Evolutionary conservation across 2,329 filamentous ascomycete genomes (phyloP).

Genomic region (Cercospora sp.): DNA sequence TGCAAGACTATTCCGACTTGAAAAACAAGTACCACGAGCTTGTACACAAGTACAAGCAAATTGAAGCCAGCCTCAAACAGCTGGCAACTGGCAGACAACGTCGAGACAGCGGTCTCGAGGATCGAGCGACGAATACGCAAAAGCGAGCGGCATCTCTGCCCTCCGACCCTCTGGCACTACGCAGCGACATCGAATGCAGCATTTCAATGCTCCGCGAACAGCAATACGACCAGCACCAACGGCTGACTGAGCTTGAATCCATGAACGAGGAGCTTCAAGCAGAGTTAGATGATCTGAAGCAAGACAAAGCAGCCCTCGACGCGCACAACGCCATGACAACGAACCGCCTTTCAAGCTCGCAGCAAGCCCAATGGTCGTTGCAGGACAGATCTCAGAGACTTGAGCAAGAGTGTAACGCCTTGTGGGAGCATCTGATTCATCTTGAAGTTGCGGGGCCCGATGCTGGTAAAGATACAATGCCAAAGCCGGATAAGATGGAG

Average conservation of each 20-base stretch:
- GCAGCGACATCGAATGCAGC: not conserved
- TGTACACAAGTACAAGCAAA: no score
- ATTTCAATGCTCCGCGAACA: not conserved
- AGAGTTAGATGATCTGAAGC: not conserved
- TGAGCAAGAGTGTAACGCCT: not conserved
- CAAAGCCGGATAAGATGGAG: no score
- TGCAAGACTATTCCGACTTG: no score
- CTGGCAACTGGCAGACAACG: no score
- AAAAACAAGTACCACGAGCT: no score
- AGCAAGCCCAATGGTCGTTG: not conserved
- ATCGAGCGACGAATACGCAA: not conserved
- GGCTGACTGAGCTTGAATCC: not conserved
- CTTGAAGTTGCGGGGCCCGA: not conserved
- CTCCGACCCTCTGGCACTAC: not conserved
- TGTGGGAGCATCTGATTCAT: not conserved
- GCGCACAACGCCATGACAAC: not conserved
- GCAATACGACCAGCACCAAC: not conserved
- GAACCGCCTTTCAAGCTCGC: not conserved
- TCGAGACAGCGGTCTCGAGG: not conserved
- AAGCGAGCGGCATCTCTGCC: not conserved
- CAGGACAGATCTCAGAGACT: not conserved
- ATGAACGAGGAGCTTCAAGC: not conserved
- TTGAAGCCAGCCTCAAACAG: no score
- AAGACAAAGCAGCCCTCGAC: not conserved
- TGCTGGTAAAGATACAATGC: not conserved